These are phyloP conservation scores for Cladosporium sp. DNA, from an alignment of 2,329 filamentous ascomycete genomes.

Conservation along the genomic window DNA sequence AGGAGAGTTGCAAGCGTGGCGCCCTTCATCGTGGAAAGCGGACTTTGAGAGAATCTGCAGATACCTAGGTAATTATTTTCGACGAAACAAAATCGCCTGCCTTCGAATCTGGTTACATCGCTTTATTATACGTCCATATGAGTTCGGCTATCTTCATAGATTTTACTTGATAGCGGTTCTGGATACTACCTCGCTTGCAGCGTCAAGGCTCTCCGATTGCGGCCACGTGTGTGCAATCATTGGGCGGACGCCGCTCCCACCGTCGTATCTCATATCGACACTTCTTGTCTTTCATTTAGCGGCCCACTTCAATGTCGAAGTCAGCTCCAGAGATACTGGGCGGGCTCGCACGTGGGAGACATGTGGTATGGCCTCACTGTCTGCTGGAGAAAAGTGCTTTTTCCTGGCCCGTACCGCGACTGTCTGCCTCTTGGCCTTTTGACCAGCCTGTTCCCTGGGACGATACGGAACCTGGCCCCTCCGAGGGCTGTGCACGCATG, in stretches of 20 bases:
- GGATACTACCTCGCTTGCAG: slow-evolving; percentile 11
- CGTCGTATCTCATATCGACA: not conserved
- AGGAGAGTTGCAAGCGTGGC: slow-evolving; percentile 14
- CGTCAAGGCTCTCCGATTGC: not conserved
- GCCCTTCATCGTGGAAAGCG: slow-evolving; percentile 4
- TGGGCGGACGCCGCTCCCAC: not conserved
- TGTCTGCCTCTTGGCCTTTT: not conserved
- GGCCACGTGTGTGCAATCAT: slow-evolving; percentile 12
- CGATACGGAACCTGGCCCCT: not conserved
- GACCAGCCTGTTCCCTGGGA: not conserved
- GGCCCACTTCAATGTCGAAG: not conserved
- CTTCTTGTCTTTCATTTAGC: slow-evolving; percentile 3
- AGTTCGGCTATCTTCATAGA: not conserved
- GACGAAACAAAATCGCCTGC: not conserved
- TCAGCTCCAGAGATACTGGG: not conserved
- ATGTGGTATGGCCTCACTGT: not conserved
- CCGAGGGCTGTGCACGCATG: not conserved
- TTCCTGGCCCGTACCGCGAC: not conserved
- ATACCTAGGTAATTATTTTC: not conserved
- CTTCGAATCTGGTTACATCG: not conserved
- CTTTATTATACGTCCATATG: not conserved
- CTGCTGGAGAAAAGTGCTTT: not conserved
- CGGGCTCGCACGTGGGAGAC: slow-evolving; percentile 1
- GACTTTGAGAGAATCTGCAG: not conserved
- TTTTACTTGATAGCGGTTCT: not conserved